Conservation (phyloP, 179 eudicot genomes). For the Silene vulgaris region DNA sequence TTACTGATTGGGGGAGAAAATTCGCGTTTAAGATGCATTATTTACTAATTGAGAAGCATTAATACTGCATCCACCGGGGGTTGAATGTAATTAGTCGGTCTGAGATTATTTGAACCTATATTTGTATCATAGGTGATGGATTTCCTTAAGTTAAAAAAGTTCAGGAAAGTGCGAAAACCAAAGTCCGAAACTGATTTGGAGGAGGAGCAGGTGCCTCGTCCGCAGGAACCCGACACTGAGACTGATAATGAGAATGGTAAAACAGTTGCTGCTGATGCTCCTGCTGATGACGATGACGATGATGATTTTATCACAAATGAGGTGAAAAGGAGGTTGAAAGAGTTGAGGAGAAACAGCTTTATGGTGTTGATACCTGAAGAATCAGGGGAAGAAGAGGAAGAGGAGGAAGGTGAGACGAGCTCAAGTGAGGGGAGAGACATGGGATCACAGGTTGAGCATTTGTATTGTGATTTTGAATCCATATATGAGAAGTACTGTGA, state of each 20-base stretch:
- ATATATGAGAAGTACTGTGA: constrained; percentile 77
- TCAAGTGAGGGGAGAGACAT: constrained; percentile 73
- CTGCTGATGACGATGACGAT: constrained; percentile 62
- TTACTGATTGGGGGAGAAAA: constrained; percentile 2
- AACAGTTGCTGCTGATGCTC: constrained; percentile 39
- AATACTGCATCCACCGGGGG: neutral
- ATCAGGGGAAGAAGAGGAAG: constrained; percentile 58
- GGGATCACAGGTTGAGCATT: constrained; percentile 61
- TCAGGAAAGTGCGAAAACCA: constrained; percentile 53
- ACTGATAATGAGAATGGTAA: constrained; percentile 41
- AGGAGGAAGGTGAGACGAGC: constrained; percentile 61
- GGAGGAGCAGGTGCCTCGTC: constrained; percentile 44
- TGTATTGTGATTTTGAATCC: constrained; percentile 74
- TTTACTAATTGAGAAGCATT: neutral
- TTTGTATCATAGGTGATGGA: constrained; percentile 40
- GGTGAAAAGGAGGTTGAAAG: constrained; percentile 88
- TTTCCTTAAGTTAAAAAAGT: constrained; percentile 64
- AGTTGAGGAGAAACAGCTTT: constrained; percentile 83
- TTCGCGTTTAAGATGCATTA: constrained; percentile 7
- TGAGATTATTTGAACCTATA: neutral
- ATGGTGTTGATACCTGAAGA: constrained; percentile 96
- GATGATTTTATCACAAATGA: constrained; percentile 87
- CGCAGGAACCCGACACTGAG: constrained; percentile 45
- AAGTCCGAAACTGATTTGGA: constrained; percentile 33
- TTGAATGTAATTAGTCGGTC: neutral